Conservation (phyloP, 2,329 filamentous ascomycete genomes). For the Colletotrichum spaethianum region DNA sequence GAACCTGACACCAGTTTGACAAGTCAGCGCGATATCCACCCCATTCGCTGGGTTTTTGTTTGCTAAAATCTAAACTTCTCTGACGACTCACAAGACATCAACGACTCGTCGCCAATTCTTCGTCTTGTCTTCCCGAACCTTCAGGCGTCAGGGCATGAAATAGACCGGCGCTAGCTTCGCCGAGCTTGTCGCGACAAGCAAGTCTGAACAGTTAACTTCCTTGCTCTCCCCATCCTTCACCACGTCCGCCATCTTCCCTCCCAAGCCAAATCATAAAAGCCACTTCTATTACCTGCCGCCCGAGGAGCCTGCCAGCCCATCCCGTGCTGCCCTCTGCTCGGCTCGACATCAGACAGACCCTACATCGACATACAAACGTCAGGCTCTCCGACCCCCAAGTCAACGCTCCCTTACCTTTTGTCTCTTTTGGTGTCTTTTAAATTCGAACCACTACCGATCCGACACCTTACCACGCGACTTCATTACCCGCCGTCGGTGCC, state of each 20-base stretch:
- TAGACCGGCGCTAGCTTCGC: slow-evolving; percentile 41
- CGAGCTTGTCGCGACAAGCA: slow-evolving; percentile 42
- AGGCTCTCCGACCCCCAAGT: slow-evolving; percentile 39
- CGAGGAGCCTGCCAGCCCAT: slow-evolving; percentile 38
- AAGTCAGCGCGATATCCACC: slow-evolving; percentile 53
- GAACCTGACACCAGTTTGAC: slow-evolving; percentile 54
- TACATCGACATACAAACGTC: slow-evolving; percentile 39
- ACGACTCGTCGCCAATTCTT: slow-evolving; percentile 42
- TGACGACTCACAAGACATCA: slow-evolving; percentile 41
- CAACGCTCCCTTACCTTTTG: slow-evolving; percentile 42
- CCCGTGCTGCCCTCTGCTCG: slow-evolving; percentile 38
- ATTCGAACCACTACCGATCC: slow-evolving; percentile 13
- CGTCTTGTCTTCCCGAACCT: slow-evolving; percentile 40
- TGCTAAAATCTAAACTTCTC: slow-evolving; percentile 42
- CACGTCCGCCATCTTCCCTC: slow-evolving; percentile 33
- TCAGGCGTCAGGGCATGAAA: slow-evolving; percentile 42
- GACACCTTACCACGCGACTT: slow-evolving; percentile 19
- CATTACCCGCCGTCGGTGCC: slow-evolving; percentile 24
- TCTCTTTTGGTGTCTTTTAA: slow-evolving; percentile 32
- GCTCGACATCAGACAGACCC: slow-evolving; percentile 42
- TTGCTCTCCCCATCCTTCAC: slow-evolving; percentile 39
- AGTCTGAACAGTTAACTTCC: slow-evolving; percentile 41
- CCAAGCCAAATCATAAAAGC: slow-evolving; percentile 41
- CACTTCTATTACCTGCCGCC: slow-evolving; percentile 40
- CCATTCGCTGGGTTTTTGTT: slow-evolving; percentile 43